These are phyloP conservation scores for Xylaria hypoxylon DNA, from an alignment of 2,329 filamentous ascomycete genomes.

Conservation along the genomic window DNA sequence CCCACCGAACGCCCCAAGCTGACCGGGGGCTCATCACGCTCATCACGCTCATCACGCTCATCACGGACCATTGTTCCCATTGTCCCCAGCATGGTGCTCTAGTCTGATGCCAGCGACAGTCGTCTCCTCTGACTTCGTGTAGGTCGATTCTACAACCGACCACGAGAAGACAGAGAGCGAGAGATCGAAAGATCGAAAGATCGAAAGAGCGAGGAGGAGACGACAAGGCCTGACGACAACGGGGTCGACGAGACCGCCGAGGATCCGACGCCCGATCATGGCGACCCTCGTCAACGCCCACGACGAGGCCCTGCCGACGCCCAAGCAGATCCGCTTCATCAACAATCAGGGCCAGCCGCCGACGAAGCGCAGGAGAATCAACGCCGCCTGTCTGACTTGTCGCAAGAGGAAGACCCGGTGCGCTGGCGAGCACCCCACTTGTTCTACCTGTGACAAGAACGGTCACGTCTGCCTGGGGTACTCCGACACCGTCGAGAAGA, in stretches of 20 bases:
- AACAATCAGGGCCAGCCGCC: constrained; percentile 85
- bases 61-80: constrained; percentile 30
- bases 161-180: background rate
- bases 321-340: constrained; percentile 79
- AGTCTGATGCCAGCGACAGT: constrained; percentile 31
- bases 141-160: constrained; percentile 4
- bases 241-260: constrained; percentile 25
- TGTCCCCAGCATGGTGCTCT: constrained; percentile 36
- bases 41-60: too few relatives aligned
- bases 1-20: constrained; percentile 33
- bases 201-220: background rate
- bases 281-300: constrained; percentile 57
- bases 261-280: constrained; percentile 53
- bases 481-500: constrained; percentile 64
- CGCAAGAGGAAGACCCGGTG: constrained; percentile 81
- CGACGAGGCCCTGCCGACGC: constrained; percentile 55
- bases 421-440: constrained; percentile 77
- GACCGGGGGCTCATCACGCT: constrained; percentile 34
- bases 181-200: background rate
- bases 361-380: constrained; percentile 81
- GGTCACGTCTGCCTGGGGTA: constrained; percentile 78
- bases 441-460: constrained; percentile 78
- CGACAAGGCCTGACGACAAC: background rate
- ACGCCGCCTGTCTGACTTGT: constrained; percentile 81
- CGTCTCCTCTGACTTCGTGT: constrained; percentile 25